Conservation (phyloP, 257 asterid species). For the Nicotiana paniculata region DNA sequence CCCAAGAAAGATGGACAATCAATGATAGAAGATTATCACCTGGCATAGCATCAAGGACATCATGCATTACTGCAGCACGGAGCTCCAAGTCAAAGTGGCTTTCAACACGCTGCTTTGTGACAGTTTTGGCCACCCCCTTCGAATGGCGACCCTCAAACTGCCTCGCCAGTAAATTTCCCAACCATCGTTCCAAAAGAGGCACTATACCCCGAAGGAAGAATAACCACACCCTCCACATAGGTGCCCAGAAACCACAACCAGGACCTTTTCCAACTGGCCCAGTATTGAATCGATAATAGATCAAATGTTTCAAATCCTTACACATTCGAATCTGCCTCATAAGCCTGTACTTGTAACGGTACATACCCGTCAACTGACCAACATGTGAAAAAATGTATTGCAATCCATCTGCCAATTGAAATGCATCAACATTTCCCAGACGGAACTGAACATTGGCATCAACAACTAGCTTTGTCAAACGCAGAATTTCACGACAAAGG, state of each 20-base stretch:
- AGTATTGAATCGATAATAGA: slow-evolving; percentile 92
- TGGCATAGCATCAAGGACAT: slow-evolving; percentile 99
- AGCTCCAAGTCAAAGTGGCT: slow-evolving; percentile 99
- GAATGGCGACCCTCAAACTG: slow-evolving; percentile 98
- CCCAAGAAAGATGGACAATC: neutral
- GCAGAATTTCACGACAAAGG: slow-evolving; percentile 96
- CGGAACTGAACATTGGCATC: slow-evolving; percentile 99
- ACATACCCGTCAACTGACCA: slow-evolving; percentile 99
- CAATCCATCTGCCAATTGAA: slow-evolving; percentile 98
- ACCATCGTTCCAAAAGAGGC: slow-evolving; percentile 97
- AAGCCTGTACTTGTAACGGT: slow-evolving; percentile 93
- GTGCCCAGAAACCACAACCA: slow-evolving; percentile 99
- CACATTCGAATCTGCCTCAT: slow-evolving; percentile 99
- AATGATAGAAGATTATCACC: slow-evolving; percentile 25
- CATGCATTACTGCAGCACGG: slow-evolving; percentile 99
- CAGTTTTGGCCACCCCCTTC: slow-evolving; percentile 98
- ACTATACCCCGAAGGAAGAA: slow-evolving; percentile 98
- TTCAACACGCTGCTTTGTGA: slow-evolving; percentile 98
- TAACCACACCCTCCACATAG: slow-evolving; percentile 99
- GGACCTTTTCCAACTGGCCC: slow-evolving; percentile 99
- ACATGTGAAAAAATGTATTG: slow-evolving; percentile 96
- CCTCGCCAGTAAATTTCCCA: slow-evolving; percentile 92
- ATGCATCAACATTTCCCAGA: slow-evolving; percentile 95
- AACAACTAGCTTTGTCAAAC: slow-evolving; percentile 94
- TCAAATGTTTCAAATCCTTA: slow-evolving; percentile 95